phyloP scores from a whole-genome alignment of 805 yeast species.

The Kodamaea laetipori region DNA sequence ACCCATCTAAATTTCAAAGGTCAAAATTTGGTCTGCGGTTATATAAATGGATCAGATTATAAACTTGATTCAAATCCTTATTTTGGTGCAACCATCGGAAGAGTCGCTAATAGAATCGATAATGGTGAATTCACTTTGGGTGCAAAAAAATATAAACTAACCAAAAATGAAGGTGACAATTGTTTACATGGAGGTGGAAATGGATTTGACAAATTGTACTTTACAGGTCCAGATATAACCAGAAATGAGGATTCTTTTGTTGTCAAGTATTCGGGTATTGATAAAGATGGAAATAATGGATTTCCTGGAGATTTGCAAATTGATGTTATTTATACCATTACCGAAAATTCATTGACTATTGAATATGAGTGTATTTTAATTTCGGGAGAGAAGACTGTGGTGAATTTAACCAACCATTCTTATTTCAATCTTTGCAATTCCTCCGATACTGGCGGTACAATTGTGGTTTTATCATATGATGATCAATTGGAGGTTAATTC shows the following conservation, averaged over 20 bases:
- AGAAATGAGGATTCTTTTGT: constrained; percentile 31
- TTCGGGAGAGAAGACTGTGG: constrained; percentile 45
- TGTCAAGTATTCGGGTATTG: constrained; percentile 43
- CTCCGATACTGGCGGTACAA: constrained; percentile 32
- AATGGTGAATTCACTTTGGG: constrained; percentile 45
- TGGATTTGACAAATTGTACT: constrained; percentile 53
- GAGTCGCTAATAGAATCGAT: constrained; percentile 61
- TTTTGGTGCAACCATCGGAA: constrained; percentile 66
- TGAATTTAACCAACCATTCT: constrained; percentile 63
- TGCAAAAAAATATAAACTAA: constrained; percentile 43
- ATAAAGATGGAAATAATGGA: constrained; percentile 52
- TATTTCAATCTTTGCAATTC: constrained; percentile 52
- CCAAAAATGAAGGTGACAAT: constrained; percentile 43
- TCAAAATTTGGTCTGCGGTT: constrained; percentile 41
- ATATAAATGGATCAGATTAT: constrained; percentile 35
- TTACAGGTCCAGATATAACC: constrained; percentile 55
- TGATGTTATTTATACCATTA: constrained; percentile 47
- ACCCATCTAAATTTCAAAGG: constrained; percentile 45
- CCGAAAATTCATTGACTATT: constrained; percentile 40
- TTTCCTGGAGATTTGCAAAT: constrained; percentile 62
- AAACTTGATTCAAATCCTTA: constrained; percentile 44
- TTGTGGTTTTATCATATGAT: constrained; percentile 38
- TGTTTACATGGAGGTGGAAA: constrained; percentile 56
- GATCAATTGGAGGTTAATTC: constrained; percentile 45
- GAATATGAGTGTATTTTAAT: constrained; percentile 49